Percentiles rank a stretch among this genome's conserved stretches.
Conservation (phyloP, 352 stramenopile species). For the Pythium biforme region DNA sequence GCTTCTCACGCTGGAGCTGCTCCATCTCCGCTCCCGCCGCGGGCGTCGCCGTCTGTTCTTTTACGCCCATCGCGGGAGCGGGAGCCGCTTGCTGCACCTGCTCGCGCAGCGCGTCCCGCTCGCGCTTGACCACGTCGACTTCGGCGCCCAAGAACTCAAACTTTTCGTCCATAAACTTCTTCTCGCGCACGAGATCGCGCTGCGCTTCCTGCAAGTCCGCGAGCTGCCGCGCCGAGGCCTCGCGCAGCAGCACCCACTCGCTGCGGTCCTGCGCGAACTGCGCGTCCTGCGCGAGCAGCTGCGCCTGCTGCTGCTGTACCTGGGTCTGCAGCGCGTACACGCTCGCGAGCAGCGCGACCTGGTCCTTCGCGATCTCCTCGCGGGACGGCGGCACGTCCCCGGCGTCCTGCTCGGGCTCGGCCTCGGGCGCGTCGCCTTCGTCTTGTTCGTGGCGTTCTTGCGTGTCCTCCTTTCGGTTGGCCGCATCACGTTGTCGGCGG, state of each 20-base stretch:
- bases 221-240: constrained; percentile 23
- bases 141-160: constrained; percentile 34
- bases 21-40: neutral
- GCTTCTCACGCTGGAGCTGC: neutral
- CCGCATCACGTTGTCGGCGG: neutral
- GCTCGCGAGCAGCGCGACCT: constrained; percentile 25
- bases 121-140: constrained; percentile 32
- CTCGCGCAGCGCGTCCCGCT: constrained; percentile 18
- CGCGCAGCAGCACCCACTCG: constrained; percentile 33
- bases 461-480: no score
- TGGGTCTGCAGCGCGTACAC: constrained; percentile 29
- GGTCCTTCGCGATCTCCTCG: constrained; percentile 13
- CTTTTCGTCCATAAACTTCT: constrained; percentile 37
- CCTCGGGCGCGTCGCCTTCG: neutral
- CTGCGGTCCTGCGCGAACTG: constrained; percentile 26
- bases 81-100: neutral
- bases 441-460: neutral
- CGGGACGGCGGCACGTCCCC: neutral
- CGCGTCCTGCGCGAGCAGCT: constrained; percentile 27
- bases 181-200: constrained; percentile 31
- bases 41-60: no score
- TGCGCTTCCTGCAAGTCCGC: constrained; percentile 22
- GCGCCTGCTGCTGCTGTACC: constrained; percentile 16
- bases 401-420: constrained; percentile 11
- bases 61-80: no score